These are phyloP conservation scores for Peltaster fructicola DNA, from an alignment of 2,329 filamentous ascomycete species.

Conservation along the genomic window DNA sequence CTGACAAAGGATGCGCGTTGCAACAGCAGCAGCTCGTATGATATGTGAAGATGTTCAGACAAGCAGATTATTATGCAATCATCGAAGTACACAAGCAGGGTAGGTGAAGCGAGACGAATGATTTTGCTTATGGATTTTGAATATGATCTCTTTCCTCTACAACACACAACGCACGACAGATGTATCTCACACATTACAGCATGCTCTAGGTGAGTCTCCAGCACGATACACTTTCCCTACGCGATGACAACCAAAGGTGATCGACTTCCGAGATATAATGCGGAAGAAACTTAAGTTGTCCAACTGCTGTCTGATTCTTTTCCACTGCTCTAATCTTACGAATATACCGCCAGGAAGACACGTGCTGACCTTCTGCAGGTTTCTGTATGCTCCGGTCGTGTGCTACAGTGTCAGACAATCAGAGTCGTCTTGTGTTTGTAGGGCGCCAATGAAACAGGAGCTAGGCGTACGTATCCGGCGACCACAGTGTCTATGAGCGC, in stretches of 20 bases:
- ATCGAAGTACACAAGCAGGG: too few relatives aligned
- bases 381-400: not conserved
- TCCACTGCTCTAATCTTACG: too few relatives aligned
- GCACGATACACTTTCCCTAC: not conserved
- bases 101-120: too few relatives aligned
- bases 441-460: not conserved
- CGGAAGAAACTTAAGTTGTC: constrained; percentile 5
- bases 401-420: not conserved
- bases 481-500: not conserved
- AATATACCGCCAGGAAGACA: constrained; percentile 1
- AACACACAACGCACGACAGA: constrained; percentile 3
- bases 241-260: not conserved
- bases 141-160: constrained; percentile 2
- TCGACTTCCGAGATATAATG: constrained; percentile 1
- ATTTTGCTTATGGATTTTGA: constrained; percentile 1
- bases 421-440: not conserved
- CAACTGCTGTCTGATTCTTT: constrained; percentile 6
- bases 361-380: not conserved
- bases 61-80: too few relatives aligned
- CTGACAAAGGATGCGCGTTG: too few relatives aligned
- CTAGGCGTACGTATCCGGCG: not conserved
- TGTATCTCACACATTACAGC: constrained; percentile 1
- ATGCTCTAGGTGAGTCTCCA: too few relatives aligned
- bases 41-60: too few relatives aligned
- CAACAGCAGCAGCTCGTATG: too few relatives aligned